Evolutionary conservation across 2,329 filamentous ascomycete species (phyloP).

Genomic region (Canariomyces notabilis): DNA sequence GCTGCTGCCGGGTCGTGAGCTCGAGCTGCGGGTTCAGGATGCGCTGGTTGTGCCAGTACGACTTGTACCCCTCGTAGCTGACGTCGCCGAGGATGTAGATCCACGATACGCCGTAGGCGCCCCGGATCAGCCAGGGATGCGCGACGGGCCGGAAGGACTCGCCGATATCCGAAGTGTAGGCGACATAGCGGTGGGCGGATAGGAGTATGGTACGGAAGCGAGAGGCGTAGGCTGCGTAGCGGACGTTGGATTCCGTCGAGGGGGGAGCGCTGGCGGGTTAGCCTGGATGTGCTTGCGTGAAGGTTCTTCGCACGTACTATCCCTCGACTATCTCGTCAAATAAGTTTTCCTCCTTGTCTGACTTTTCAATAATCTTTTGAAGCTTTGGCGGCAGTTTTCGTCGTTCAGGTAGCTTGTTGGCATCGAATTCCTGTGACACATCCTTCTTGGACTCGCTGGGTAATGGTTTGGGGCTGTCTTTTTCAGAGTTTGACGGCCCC

Average conservation of each 20-base stretch:
- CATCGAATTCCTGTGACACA: constrained; percentile 37
- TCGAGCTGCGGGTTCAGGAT: constrained; percentile 63
- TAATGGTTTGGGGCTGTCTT: constrained; percentile 18
- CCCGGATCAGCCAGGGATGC: constrained; percentile 73
- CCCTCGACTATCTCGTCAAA: constrained; percentile 75
- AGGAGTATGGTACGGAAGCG: constrained; percentile 81
- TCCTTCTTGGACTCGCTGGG: constrained; percentile 20
- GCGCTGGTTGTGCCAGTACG: constrained; percentile 81
- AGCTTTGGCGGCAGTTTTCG: constrained; percentile 51
- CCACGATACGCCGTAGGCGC: constrained; percentile 90
- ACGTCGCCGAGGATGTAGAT: constrained; percentile 89
- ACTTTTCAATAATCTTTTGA: constrained; percentile 54
- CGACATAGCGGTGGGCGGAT: constrained; percentile 90
- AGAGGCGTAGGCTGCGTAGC: constrained; percentile 89
- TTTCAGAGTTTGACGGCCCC: constrained; percentile 19
- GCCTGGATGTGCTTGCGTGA: neutral
- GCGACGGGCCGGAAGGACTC: constrained; percentile 93
- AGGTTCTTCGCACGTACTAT: constrained; percentile 62
- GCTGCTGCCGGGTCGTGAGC: constrained; percentile 45
- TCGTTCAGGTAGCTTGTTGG: constrained; percentile 41
- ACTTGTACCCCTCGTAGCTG: constrained; percentile 88
- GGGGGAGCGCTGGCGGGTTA: constrained; percentile 55
- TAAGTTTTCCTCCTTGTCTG: constrained; percentile 63
- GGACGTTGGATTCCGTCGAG: constrained; percentile 76
- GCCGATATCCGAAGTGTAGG: constrained; percentile 93